Evolutionary conservation across 208 protist genomes (phyloP), one percentile per base, ranked within the genome.

Genomic region (Trypanosoma congolense): DNA sequence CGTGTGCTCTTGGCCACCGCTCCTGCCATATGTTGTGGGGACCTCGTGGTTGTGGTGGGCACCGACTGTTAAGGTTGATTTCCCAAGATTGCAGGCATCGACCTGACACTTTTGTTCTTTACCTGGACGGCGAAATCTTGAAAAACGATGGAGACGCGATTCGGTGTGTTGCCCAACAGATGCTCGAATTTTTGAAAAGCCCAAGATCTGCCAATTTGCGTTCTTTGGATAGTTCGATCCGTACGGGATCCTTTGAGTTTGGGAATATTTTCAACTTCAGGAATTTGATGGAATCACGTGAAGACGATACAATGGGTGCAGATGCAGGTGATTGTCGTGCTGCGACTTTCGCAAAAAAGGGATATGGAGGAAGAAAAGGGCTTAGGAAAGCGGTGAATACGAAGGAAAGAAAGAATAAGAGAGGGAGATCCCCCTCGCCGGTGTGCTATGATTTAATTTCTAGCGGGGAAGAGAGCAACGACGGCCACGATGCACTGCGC

Each of bases 11-110:
- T 12, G 73, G 80, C 4, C 79, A 91, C 44, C 83, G 83, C 9
- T 87, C 83, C 19, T 91, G 83, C 38, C 83, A 91, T 51, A 70
- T 67, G 4, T 33, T 91, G 25, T 91, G 83, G 83, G 83, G 83
- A 9, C 79, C 83, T 24, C 61, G 73, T 6, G 83, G 83, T 6
- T 75, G 75, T 48, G 83, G 83, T 14, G 79, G 86, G 65, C 79
- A 86, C 36, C 83, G 77, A n/a, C 56, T 90, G 24, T 44, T 90
- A 16, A 79, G 83, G 4, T 66, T 87, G 8, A 57, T 90, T 48
- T 73, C 83, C 3, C 53, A 75, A 18, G 83, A 90, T 16, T 77
- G 73, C n/a, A 65, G 57, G 10, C 55, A 65, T 18, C 73, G 73
- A 3, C 43, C 66, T 2, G 59, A 61, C 45, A 87, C 78, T 0